Evolutionary conservation across 2,329 filamentous ascomycete genomes (phyloP), one percentile per base, ranked within the genome.

Genomic region (Teratosphaeriaceae sp.): DNA sequence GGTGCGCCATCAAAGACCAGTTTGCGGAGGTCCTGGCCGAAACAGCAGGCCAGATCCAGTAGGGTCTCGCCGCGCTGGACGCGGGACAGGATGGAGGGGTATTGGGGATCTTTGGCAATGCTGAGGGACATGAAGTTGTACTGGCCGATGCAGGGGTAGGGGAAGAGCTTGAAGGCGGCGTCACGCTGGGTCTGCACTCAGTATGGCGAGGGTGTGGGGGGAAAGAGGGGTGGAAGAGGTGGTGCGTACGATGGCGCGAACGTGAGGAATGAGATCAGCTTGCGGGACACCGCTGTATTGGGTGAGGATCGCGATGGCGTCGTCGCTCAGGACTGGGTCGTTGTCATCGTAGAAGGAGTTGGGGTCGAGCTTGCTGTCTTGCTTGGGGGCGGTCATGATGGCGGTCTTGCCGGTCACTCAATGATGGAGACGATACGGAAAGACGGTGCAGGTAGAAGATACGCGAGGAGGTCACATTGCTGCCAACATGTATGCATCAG

Each of bases 41-140:
- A 58, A 45, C 61, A 65, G 26, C 64, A 66, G 2, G 62, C 65
- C 1, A 68, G 43, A 45, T 68, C 66, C 7, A 68, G 55, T 2
- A 67, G 49, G 12, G 50, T 61, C 38, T 66, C 61, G 6, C 48
- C 67, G 30, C 18, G 35, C 40, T 44, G 51, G 44, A 52, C 12
- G 4, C 46, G 53, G 15, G 13, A 40, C 36, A 62, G 39, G 6
- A 61, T 47, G 11, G 52, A 45, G 3, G 43, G 30, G 24, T 61
- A 62, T 16, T 41, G 27, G 3, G 50, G 44, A 8, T 45, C 42
- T n/a, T 42, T 35, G 4, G 41, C 45, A 11, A 61, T 49, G 37
- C 46, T 46, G 26, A 61, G 45, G 19, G 52, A 43, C 29, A 56
- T 42, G 39, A 56, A 56, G 29, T 31, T 38, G 37, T 40, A 51